Conservation (phyloP, 208 protist species). For the Giardia duodenalis region DNA sequence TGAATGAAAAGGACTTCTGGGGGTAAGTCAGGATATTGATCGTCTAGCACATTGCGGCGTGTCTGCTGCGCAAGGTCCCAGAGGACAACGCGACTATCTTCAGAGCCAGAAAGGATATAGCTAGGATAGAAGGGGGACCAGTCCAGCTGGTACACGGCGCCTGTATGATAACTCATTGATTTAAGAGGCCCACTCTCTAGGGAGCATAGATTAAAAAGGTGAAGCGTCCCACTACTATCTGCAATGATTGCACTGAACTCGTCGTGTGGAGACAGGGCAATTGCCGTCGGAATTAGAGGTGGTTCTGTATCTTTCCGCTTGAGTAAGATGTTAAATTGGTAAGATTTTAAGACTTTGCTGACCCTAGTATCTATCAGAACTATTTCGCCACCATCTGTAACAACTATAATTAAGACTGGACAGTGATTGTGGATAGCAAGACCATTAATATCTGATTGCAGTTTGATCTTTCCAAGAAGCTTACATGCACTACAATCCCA, state of each 20-base stretch:
- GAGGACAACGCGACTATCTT: background rate
- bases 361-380: background rate
- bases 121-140: background rate
- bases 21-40: background rate
- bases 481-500: background rate
- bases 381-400: background rate
- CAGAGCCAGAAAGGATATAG: background rate
- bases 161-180: background rate
- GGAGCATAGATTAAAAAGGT: background rate
- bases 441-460: background rate
- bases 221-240: background rate
- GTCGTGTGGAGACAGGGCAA: background rate
- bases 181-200: background rate
- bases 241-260: background rate
- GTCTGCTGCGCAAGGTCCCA: background rate
- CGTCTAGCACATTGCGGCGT: background rate
- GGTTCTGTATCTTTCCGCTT: too few species aligned
- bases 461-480: background rate
- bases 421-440: background rate
- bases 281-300: background rate
- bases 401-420: background rate
- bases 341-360: background rate
- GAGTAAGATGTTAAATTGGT: background rate
- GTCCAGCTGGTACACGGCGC: constrained; percentile 10
- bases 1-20: background rate